phyloP scores from a whole-genome alignment of 1,139 yeast species.

The Scheffersomyces stambukii region DNA sequence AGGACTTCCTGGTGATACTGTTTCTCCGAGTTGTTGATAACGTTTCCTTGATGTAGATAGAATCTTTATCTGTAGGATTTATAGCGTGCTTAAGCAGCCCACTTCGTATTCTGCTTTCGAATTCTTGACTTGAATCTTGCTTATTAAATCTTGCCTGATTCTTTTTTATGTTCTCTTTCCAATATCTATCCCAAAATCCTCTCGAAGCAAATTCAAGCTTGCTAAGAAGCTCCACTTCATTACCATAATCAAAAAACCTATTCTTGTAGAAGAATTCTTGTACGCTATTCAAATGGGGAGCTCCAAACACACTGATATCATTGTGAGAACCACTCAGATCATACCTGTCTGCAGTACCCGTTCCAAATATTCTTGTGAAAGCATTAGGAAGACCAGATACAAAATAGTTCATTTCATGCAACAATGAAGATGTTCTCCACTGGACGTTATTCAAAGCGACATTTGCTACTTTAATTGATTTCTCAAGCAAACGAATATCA shows the following conservation, averaged over 20 bases:
- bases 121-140: slow-evolving; percentile 11
- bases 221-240: no score
- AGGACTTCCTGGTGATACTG: background rate
- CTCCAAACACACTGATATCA: slow-evolving; percentile 48
- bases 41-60: no score
- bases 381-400: slow-evolving; percentile 39
- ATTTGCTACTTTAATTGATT: slow-evolving; percentile 41
- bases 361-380: slow-evolving; percentile 39
- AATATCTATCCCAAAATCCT: slow-evolving; percentile 50
- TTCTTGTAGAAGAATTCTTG: slow-evolving; percentile 55
- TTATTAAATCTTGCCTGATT: slow-evolving; percentile 29
- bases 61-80: no score
- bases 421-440: slow-evolving; percentile 53
- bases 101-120: no score
- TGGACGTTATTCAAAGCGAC: slow-evolving; percentile 46
- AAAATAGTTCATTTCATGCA: slow-evolving; percentile 64
- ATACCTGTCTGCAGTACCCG: slow-evolving; percentile 27
- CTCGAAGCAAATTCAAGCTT: slow-evolving; percentile 29
- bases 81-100: no score
- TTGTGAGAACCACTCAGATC: slow-evolving; percentile 13
- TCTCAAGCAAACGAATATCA: slow-evolving; percentile 38
- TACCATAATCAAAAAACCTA: slow-evolving; percentile 34
- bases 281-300: slow-evolving; percentile 51
- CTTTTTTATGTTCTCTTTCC: slow-evolving; percentile 39
- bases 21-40: no score